Evolutionary conservation across 83 land plant species (phyloP).

Genomic region (Larix sibirica): DNA sequence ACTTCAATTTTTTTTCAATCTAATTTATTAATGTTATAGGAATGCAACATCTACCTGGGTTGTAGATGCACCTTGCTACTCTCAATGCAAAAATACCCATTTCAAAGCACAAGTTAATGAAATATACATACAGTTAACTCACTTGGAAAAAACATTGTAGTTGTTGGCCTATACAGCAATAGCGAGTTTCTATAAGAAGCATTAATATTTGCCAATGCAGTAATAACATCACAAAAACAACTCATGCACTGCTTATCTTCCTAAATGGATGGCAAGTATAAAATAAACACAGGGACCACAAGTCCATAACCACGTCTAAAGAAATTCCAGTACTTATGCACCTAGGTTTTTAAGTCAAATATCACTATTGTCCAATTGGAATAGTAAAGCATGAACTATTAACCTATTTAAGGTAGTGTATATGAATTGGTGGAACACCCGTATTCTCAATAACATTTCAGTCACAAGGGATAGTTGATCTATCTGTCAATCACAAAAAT

Average conservation of each 20-base stretch:
- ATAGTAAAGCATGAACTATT: background rate
- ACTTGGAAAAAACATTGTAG: background rate
- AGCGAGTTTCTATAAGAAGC: no score
- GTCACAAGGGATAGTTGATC: background rate
- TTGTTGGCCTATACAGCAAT: background rate
- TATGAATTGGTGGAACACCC: background rate
- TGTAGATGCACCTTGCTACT: no score
- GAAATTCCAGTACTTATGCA: background rate
- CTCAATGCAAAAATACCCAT: background rate
- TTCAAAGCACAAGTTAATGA: background rate
- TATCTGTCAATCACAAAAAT: no score
- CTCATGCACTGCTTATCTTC: background rate
- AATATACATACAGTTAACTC: background rate
- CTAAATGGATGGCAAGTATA: background rate
- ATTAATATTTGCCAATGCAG: no score
- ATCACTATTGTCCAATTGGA: background rate
- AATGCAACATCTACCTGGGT: no score
- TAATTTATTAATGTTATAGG: no score
- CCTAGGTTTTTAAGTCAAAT: background rate
- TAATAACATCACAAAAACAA: no score
- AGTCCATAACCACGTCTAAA: background rate
- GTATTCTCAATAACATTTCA: background rate
- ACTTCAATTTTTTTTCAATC: no score
- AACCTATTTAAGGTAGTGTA: background rate
- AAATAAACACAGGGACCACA: background rate